Base-by-base conservation (phyloP, 2,329 filamentous ascomycete species). In the Trematosphaeria pertusa region DNA sequence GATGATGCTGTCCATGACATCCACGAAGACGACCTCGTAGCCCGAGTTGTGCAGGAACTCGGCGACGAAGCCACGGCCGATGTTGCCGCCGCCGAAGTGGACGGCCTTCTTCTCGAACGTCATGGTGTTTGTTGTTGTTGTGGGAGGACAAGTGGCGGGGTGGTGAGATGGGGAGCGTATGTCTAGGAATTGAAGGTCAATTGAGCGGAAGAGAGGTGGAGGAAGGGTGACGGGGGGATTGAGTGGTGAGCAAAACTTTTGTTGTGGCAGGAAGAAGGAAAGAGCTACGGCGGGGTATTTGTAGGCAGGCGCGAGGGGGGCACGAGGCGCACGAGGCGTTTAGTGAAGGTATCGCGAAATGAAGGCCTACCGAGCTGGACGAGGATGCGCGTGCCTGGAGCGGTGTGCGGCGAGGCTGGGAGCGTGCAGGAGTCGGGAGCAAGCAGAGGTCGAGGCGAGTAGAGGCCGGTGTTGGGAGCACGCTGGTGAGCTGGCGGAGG, bases 1-100 rank as follows among this genome's bases (percentile, higher is more conserved):
- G 71, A 97, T 94, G 54, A 97, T 79, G 52, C 76, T 77, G 71
- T 93, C 91, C 76, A 91, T 87, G 59, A 99, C 92, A 80, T 99
- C 94, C 62, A 95, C 87, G 69, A 99, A 97, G 78, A 97, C 81
- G 65, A 99, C 93, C 70, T 97, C 90, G 73, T 92, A 99, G 70
- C 90, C 92, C 10, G 92, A 94, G 74, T 95, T 88, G 80, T 96
- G 90, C 31, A 97, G 84, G 78, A 97, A 94, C 65, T 73, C 70
- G 52, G 72, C 72, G 31, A 76, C 72, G 59, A 73, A 73, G 61
- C 72, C 76, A 70, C 77, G 76, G 61, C 77, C 78, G 55, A 80
- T 80, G 73, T 79, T 79, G 57, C 78, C 78, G 54, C 78, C 78
- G 56, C 78, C 78, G 56, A 80, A 80, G 68, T 80, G 78, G 41